phyloP scores from a whole-genome alignment of 164 flowering plant species.

The Umbilicus rupestris region DNA sequence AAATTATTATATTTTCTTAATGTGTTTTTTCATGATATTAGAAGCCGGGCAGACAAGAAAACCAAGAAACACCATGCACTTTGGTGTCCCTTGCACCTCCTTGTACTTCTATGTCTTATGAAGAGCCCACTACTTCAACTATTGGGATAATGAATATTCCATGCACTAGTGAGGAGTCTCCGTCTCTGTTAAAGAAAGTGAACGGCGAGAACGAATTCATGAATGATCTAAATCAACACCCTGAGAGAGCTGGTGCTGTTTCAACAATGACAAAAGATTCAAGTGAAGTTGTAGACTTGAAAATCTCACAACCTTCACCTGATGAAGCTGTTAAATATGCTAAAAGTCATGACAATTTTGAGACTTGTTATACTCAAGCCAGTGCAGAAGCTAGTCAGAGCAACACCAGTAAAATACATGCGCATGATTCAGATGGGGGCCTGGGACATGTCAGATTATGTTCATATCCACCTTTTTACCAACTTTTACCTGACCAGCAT shows the following conservation, averaged over 20 bases:
- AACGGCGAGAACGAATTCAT: background rate
- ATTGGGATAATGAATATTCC: background rate
- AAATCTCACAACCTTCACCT: conserved; percentile 19
- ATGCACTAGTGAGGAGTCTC: background rate
- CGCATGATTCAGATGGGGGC: conserved; percentile 52
- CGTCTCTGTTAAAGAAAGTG: background rate
- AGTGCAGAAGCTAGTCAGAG: conserved; percentile 34
- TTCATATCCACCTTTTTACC: conserved; percentile 24
- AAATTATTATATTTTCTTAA: background rate
- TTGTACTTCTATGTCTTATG: conserved; percentile 22
- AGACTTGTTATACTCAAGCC: conserved; percentile 13
- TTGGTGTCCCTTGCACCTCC: conserved; percentile 26
- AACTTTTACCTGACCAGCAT: conserved; percentile 26
- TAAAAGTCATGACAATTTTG: conserved; percentile 14
- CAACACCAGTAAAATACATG: conserved; percentile 62
- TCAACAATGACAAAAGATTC: background rate
- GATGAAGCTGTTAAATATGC: conserved; percentile 26
- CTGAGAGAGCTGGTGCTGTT: background rate
- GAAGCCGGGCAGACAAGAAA: conserved; percentile 37
- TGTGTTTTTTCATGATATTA: conserved; percentile 14
- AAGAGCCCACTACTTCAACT: conserved; percentile 30
- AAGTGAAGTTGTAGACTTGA: background rate
- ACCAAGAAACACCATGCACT: conserved; percentile 21
- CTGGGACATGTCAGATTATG: conserved; percentile 20
- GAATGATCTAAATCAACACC: background rate